Base-by-base conservation (phyloP, 805 yeast genomes). In the Dipodascopsis uninucleata region DNA sequence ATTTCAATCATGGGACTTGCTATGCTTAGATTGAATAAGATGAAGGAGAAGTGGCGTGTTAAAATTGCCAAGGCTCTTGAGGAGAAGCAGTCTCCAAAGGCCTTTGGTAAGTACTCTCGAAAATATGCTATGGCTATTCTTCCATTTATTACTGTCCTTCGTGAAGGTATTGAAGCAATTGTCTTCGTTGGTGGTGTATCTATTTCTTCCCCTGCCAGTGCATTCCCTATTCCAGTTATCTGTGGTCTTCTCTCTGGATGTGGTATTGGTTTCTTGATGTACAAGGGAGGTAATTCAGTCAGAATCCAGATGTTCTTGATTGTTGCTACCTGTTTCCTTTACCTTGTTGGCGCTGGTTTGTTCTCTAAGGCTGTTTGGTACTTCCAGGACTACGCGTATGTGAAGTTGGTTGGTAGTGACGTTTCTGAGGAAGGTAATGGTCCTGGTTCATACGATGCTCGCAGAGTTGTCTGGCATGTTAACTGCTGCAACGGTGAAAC, bases 121-220 rank as follows among this genome's bases (percentile, higher is more conserved):
- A 86, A 85, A 66, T 89, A 90, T 65, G 78, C 89, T 47, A 79
- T 90, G 93, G 87, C 88, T 60, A 65, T 90, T 49, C 75, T 90
- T 56, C 97, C 98, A 9, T 85, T 85, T 58, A 74, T 90, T 62
- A 90, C 98, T 24, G 82, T 86, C 53, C 74, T 90, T 53, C 82
- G 98, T 78, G 98, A 90, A 75, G 98, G 98, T 68, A 74, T 89
- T 57, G 97, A 89, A 74, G 96, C 96, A 33, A 89, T 89, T 48
- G 95, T 89, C 35, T 89, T 89, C 61, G 93, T 89, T 45, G 97
- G 96, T 42, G 97, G 97, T 70, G 96, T 93, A 36, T 94, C 95
- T 64, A 73, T 87, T 53, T 68, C 77, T 41, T 62, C 77, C 3
- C 68, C 70, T 36, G 86, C 86, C 20, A 66, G 77, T 18, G 77